Base-by-base conservation (phyloP, 306 rosid species). In the Casuarina equisetifolia region DNA sequence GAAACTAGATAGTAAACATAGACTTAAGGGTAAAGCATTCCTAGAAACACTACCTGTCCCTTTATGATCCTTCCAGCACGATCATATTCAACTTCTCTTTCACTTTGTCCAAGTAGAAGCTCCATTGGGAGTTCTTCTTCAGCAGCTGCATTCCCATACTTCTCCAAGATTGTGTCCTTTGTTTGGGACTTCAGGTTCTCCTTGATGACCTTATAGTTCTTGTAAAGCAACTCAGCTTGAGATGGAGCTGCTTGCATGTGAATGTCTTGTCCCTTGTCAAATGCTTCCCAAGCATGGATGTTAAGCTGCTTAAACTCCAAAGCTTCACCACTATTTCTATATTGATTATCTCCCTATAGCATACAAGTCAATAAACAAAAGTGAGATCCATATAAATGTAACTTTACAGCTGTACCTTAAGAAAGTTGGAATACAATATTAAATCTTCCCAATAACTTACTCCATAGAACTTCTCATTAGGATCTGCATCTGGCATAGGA, bases 401-500 rank as follows among this genome's bases (percentile, higher is more conserved):
- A 69, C 52, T 38, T 20, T 66, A 25, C 48, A 61, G 6, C 40
- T 61, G 39, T 3, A 57, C 32, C 16, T 38, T 36, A 75, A 17
- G 59, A 16, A 80, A 38, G 69, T 11, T 42, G 3, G 40, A 36
- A 9, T 1, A 10, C 38, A 48, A 52, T 5, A 32, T 64, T 19
- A 3, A 16, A 49, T 64, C 59, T 53, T 35, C 6, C 4, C 52
- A 58, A 39, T 48, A 45, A 51, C 80, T 78, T 76, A 87, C 94
- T 78, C 0, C 76, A 81, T 88, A 88, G 62, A 90, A 88, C 70
- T 88, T 90, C 69, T 90, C 94, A 80, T 90, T 86, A 45, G 92
- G 88, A 82, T 90, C 91, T 19, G 96, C 96, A 78, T 88, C 89
- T 16, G 92, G 92, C 76, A 90, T 88, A 81, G 90, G 95, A 83